Percentiles rank a stretch among this genome's conserved stretches.
phyloP scores from a whole-genome alignment of 2,329 filamentous ascomycete species.

The Penicillium expansum region DNA sequence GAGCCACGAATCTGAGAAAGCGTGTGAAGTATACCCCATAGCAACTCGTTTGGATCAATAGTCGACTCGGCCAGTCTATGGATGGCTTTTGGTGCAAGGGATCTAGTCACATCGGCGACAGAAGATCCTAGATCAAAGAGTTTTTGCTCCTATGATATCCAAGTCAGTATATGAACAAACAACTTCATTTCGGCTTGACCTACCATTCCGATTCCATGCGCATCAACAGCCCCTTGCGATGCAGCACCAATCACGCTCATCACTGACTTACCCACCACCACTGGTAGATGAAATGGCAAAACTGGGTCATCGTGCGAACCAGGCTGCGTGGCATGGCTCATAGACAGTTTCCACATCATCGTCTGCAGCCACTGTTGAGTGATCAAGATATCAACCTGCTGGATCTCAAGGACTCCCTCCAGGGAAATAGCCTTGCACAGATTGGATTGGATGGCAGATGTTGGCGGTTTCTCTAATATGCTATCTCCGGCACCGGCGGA shows the following conservation, averaged over 20 bases:
- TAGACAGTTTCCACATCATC: constrained; percentile 70
- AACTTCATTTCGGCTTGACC: constrained; percentile 31
- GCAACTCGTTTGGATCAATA: constrained; percentile 35
- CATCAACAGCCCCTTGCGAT: constrained; percentile 69
- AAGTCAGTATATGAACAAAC: not conserved
- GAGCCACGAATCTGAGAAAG: constrained; percentile 41
- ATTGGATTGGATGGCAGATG: constrained; percentile 51
- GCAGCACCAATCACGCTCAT: constrained; percentile 69
- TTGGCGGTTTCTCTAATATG: constrained; percentile 29
- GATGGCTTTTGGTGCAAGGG: constrained; percentile 28
- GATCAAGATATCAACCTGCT: constrained; percentile 66
- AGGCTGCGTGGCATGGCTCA: constrained; percentile 62
- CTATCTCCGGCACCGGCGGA: constrained; percentile 35
- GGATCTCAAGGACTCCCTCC: constrained; percentile 59
- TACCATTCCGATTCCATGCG: constrained; percentile 72
- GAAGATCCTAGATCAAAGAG: constrained; percentile 37
- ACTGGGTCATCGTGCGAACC: constrained; percentile 55
- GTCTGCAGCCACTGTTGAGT: constrained; percentile 70
- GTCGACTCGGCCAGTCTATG: constrained; percentile 31
- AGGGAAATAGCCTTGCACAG: constrained; percentile 55
- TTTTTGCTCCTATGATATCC: constrained; percentile 36
- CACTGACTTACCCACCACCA: constrained; percentile 62
- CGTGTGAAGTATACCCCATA: constrained; percentile 41
- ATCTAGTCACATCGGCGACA: constrained; percentile 35
- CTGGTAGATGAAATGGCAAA: constrained; percentile 63